These are phyloP conservation scores for Phytopythium chamaehyphon DNA, from an alignment of 352 stramenopile species.

Conservation along the genomic window DNA sequence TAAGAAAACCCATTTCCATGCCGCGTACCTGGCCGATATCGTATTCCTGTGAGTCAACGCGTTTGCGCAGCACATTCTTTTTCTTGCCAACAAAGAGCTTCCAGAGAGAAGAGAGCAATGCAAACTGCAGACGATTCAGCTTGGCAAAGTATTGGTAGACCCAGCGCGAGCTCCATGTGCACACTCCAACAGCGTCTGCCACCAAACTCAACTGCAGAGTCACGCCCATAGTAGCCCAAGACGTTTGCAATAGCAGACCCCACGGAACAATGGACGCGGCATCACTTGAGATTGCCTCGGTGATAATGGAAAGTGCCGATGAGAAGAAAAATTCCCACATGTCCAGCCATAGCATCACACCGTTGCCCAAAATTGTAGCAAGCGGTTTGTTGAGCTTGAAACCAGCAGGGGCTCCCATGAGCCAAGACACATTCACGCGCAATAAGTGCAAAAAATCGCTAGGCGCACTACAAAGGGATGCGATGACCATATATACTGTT, in stretches of 20 bases:
- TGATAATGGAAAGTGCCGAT: constrained; percentile 8
- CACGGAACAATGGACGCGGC: not conserved
- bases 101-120: constrained; percentile 84
- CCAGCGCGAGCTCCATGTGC: constrained; percentile 86
- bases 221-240: constrained; percentile 37
- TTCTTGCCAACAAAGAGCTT: constrained; percentile 94
- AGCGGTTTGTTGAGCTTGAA: constrained; percentile 90
- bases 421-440: constrained; percentile 59
- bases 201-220: constrained; percentile 70
- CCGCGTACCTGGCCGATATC: constrained; percentile 79
- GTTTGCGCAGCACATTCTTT: constrained; percentile 89
- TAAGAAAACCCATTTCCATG: too few species aligned
- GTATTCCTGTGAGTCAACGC: constrained; percentile 93
- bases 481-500: not conserved
- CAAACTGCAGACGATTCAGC: constrained; percentile 79
- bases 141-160: constrained; percentile 85
- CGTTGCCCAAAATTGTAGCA: constrained; percentile 82
- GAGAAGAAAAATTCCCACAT: constrained; percentile 63
- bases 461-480: constrained; percentile 19
- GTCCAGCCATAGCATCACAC: constrained; percentile 77
- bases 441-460: constrained; percentile 34
- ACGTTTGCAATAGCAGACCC: not conserved
- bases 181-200: constrained; percentile 66
- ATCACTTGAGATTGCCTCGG: not conserved
- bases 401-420: constrained; percentile 69